A percentile compares a stretch with the other conserved stretches of the same genome.
Evolutionary conservation across 768 basidiomycete genomes (phyloP).

Genomic region (Cystofilobasidium ferigula): DNA sequence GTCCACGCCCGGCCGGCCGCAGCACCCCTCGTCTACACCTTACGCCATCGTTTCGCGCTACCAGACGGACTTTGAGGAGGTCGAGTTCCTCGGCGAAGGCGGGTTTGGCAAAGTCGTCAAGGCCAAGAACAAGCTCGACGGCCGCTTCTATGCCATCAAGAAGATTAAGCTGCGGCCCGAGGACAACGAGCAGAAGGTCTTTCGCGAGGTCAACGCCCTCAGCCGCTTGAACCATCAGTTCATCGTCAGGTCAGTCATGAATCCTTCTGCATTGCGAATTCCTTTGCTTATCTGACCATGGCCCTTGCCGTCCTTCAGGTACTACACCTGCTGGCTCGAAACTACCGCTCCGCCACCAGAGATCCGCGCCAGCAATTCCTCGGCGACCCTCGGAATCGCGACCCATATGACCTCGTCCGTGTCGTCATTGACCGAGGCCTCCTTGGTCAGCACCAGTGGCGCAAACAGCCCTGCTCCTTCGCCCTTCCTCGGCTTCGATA

Average conservation of each 20-base stretch:
- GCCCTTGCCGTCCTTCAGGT: background rate
- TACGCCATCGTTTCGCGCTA: conserved; percentile 50
- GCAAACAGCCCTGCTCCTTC: background rate
- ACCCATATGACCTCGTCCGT: conserved; percentile 17
- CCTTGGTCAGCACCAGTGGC: background rate
- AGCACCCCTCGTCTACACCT: background rate
- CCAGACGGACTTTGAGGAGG: conserved; percentile 88
- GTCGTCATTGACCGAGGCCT: conserved; percentile 8
- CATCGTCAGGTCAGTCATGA: conserved; percentile 58
- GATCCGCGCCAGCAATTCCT: background rate
- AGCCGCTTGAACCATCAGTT: conserved; percentile 75
- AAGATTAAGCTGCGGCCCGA: conserved; percentile 69
- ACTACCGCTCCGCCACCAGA: conserved; percentile 1
- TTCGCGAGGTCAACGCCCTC: conserved; percentile 81
- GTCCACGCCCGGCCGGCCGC: background rate
- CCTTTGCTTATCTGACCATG: conserved; percentile 27
- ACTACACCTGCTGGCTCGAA: conserved; percentile 25
- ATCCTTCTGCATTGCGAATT: conserved; percentile 41
- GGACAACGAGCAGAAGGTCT: conserved; percentile 75
- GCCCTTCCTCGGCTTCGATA: conserved; percentile 26
- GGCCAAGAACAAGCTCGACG: conserved; percentile 77
- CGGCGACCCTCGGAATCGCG: too few species aligned
- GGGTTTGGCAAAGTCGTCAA: conserved; percentile 91
- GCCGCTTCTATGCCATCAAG: conserved; percentile 67
- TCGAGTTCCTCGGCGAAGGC: conserved; percentile 77